These are phyloP conservation scores for Lasiodiplodia citricola DNA, from an alignment of 2,329 filamentous ascomycete species.

Conservation along the genomic window DNA sequence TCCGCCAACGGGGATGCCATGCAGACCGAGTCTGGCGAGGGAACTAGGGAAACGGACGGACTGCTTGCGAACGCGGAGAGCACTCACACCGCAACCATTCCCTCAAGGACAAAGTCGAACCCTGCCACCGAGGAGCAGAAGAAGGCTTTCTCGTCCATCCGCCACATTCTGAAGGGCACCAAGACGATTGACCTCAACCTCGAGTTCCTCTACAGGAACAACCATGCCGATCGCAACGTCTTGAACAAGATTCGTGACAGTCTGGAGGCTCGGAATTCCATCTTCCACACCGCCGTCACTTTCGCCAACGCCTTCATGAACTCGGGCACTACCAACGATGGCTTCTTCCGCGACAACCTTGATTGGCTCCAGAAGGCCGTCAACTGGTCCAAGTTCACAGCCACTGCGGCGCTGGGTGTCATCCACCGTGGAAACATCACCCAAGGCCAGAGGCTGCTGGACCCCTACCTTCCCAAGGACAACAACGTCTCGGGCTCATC, in stretches of 20 bases:
- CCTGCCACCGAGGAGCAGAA: conserved; percentile 55
- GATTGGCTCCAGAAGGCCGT: conserved; percentile 98
- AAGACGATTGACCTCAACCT: conserved; percentile 94
- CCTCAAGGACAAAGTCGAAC: conserved; percentile 50
- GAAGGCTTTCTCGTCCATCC: conserved; percentile 62
- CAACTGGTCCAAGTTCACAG: conserved; percentile 99
- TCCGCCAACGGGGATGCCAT: conserved; percentile 47
- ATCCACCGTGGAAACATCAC: conserved; percentile 95
- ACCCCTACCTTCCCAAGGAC: conserved; percentile 88
- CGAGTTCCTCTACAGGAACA: conserved; percentile 95
- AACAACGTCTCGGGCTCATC: conserved; percentile 80
- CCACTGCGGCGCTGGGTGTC: conserved; percentile 92
- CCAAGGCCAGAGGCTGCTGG: conserved; percentile 89
- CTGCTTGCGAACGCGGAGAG: conserved; percentile 62
- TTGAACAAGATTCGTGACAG: conserved; percentile 97
- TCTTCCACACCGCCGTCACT: conserved; percentile 96
- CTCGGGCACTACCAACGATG: conserved; percentile 95
- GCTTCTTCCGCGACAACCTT: conserved; percentile 96
- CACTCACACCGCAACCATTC: conserved; percentile 54
- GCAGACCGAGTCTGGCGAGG: conserved; percentile 44
- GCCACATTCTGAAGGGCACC: conserved; percentile 77
- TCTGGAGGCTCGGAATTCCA: conserved; percentile 93
- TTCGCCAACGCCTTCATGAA: conserved; percentile 99
- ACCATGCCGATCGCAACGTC: conserved; percentile 88
- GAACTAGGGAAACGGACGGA: conserved; percentile 63